Conservation (phyloP, 352 stramenopile species). For the Pythium rishiriense region DNA sequence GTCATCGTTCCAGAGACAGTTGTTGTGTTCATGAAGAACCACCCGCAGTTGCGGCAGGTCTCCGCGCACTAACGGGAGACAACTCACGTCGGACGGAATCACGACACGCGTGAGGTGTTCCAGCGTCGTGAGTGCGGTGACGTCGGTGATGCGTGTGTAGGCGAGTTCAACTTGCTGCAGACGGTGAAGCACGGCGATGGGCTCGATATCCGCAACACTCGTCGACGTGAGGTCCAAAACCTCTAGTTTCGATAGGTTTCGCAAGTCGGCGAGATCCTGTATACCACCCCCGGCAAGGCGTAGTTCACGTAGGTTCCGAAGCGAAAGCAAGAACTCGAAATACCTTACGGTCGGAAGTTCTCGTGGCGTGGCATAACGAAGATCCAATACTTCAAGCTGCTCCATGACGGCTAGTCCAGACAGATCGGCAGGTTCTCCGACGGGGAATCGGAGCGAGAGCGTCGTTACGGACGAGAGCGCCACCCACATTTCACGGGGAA, state of each 20-base stretch:
- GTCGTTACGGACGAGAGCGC: not conserved
- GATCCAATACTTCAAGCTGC: conserved; percentile 12
- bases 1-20: conserved; percentile 17
- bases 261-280: conserved; percentile 6
- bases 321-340: conserved; percentile 15
- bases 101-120: conserved; percentile 1
- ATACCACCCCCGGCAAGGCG: conserved; percentile 13
- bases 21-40: conserved; percentile 21
- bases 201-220: conserved; percentile 6
- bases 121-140: conserved; percentile 7
- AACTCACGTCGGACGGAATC: conserved; percentile 16
- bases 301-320: conserved; percentile 4
- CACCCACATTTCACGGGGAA: conserved; percentile 9
- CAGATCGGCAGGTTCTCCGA: conserved; percentile 11
- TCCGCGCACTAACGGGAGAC: conserved; percentile 5
- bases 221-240: conserved; percentile 20
- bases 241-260: conserved; percentile 7
- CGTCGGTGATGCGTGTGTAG: conserved; percentile 13
- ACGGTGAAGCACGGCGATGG: not conserved
- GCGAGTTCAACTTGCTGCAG: conserved; percentile 11
- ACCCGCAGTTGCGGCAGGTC: conserved; percentile 7
- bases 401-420: conserved; percentile 3
- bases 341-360: conserved; percentile 11
- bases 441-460: conserved; percentile 18
- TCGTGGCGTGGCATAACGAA: conserved; percentile 17